Evolutionary conservation across 208 protist genomes (phyloP).

Genomic region (Wallacemonas sp.): DNA sequence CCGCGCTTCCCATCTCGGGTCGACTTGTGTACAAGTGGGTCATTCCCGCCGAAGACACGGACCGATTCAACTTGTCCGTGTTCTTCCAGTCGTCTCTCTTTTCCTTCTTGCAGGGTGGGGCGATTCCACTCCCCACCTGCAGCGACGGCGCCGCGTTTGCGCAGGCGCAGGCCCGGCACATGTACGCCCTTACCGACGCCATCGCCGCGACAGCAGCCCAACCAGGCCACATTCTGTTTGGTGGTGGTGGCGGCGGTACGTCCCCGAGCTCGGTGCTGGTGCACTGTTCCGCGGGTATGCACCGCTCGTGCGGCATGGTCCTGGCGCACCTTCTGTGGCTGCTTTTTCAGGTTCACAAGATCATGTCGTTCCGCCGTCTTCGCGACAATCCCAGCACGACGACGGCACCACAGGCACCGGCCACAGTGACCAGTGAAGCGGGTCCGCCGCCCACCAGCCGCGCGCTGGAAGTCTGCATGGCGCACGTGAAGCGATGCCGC

Average conservation of each 20-base stretch:
- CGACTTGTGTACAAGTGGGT: slow-evolving; percentile 50
- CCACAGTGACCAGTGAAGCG: background rate
- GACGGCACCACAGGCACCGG: background rate
- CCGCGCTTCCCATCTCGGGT: slow-evolving; percentile 42
- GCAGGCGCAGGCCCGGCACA: background rate
- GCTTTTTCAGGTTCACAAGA: slow-evolving; percentile 24
- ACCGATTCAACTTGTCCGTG: slow-evolving; percentile 65
- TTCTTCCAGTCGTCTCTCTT: slow-evolving; percentile 71
- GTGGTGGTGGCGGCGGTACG: too few species aligned
- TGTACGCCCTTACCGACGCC: background rate
- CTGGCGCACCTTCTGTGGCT: slow-evolving; percentile 73
- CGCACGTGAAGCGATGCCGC: slow-evolving; percentile 49
- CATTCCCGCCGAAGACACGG: slow-evolving; percentile 64
- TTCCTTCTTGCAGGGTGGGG: slow-evolving; percentile 53
- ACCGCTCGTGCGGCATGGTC: slow-evolving; percentile 70
- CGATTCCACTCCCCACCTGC: slow-evolving; percentile 29
- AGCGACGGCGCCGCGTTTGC: background rate
- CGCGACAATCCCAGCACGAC: background rate
- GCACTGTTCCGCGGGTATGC: slow-evolving; percentile 86
- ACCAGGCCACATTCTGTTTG: too few species aligned
- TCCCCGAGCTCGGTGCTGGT: slow-evolving; percentile 28
- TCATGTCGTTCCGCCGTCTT: slow-evolving; percentile 1
- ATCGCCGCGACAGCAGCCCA: background rate
- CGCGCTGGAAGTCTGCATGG: slow-evolving; percentile 23
- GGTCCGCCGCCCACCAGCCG: slow-evolving; percentile 1